A percentile compares a stretch with the other conserved stretches of the same genome.
phyloP scores from a whole-genome alignment of 208 protist genomes.

The Trypanosoma cruzi region DNA sequence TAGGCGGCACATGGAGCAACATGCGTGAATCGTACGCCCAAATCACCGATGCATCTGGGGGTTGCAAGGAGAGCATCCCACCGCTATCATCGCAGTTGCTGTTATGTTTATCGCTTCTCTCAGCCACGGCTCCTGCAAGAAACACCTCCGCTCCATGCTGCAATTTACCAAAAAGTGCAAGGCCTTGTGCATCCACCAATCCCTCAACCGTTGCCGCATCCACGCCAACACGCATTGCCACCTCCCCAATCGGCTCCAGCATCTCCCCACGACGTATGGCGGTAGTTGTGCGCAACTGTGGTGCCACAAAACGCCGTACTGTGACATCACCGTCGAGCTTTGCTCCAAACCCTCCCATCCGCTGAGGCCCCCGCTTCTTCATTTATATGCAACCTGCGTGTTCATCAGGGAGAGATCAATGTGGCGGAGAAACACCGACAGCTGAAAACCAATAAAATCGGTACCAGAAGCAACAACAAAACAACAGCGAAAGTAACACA shows the following conservation, averaged over 20 bases:
- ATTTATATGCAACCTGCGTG: background rate
- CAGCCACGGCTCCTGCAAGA: slow-evolving; percentile 41
- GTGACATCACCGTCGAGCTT: slow-evolving; percentile 53
- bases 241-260: slow-evolving; percentile 40
- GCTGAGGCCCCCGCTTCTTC: background rate
- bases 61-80: background rate
- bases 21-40: slow-evolving; percentile 77
- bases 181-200: slow-evolving; percentile 60
- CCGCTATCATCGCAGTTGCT: background rate
- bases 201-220: slow-evolving; percentile 5
- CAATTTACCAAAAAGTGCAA: slow-evolving; percentile 58
- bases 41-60: slow-evolving; percentile 53
- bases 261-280: slow-evolving; percentile 58
- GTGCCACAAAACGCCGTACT: slow-evolving; percentile 44
- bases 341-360: background rate
- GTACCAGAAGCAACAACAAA: background rate
- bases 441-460: background rate
- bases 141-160: slow-evolving; percentile 53
- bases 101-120: background rate
- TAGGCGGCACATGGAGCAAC: slow-evolving; percentile 52
- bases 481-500: no score
- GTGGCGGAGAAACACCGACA: background rate
- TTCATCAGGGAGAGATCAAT: background rate
- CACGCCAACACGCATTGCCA: slow-evolving; percentile 52
- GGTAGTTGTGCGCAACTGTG: slow-evolving; percentile 50